These are phyloP conservation scores for Hymenoscyphus fructigenus DNA, from an alignment of 2,329 filamentous ascomycete genomes.

Conservation along the genomic window DNA sequence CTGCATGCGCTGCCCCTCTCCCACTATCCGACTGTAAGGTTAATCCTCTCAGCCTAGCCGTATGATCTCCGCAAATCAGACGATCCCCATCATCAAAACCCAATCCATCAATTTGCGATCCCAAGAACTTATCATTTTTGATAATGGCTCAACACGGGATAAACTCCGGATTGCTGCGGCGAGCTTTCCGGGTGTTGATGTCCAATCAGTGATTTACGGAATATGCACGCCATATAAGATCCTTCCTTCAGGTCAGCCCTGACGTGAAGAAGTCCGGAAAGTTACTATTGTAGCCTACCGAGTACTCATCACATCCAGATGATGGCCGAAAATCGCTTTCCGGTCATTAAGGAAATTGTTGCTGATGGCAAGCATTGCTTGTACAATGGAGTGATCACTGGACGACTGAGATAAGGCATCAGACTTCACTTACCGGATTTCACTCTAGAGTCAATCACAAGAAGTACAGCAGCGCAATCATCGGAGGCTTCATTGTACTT, in stretches of 20 bases:
- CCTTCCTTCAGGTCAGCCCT: slow-evolving; percentile 5
- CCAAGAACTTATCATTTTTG: background rate
- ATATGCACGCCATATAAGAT: background rate
- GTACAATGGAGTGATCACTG: background rate
- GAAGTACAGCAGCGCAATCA: background rate
- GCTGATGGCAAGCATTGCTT: background rate
- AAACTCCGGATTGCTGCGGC: slow-evolving; percentile 6
- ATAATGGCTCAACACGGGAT: background rate
- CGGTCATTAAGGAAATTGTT: background rate
- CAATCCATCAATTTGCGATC: background rate
- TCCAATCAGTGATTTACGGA: slow-evolving; percentile 4
- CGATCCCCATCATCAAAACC: background rate
- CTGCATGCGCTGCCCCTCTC: background rate
- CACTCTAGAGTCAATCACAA: background rate
- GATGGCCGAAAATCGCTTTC: background rate
- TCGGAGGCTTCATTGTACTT: background rate
- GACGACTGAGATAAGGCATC: no score
- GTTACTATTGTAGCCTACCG: background rate
- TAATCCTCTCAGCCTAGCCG: slow-evolving; percentile 1
- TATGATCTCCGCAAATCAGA: slow-evolving; percentile 6
- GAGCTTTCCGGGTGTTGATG: background rate
- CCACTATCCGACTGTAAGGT: background rate
- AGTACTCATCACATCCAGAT: background rate
- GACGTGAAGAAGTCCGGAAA: background rate
- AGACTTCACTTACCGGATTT: background rate